Base-by-base conservation (phyloP, 805 yeast species). In the Candida maesae region DNA sequence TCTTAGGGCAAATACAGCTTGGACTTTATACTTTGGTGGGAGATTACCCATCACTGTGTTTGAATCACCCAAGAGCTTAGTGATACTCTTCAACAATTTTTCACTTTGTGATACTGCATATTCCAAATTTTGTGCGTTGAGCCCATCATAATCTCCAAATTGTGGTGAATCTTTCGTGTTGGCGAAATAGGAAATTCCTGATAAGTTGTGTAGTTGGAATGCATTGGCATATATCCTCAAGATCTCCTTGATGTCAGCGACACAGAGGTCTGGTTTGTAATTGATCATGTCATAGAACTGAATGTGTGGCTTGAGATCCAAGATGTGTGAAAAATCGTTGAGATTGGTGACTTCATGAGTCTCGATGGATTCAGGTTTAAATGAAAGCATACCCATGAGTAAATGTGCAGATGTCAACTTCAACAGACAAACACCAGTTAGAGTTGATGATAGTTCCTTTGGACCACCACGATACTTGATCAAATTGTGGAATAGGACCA, bases 401-500 rank as follows among this genome's bases (percentile, higher is more conserved):
- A 45, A 31, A 14, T 45, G 46, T 5, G 36, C 19, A 12, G 49
- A 20, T 15, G 41, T 38, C 6, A 45, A 15, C 15, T 46, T 40
- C 30, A 48, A 20, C 11, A 48, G 32, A 20, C 49, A 48, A 11
- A 43, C 18, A 2, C 47, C 52, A 7, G 49, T 48, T 5, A 43
- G 27, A 17, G 40, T 31, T 5, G 44, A 23, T 1, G 41, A 13
- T 10, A 48, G 27, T 24, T 41, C 42, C 13, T 36, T 33, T 12
- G 35, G 33, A 14, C 52, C 52, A 15, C 52, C 52, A 37, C 49
- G 45, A 30, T 42, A 48, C 24, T 33, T 38, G 27, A 41, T 42
- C 27, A 41, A 31, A 14, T 34, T 38, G 35, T 43, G 42, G 3
- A 42, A 21, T 9, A 45, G 30, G 2, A 16, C 37, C 6, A 40